phyloP scores from a whole-genome alignment of 2,329 filamentous ascomycete genomes.

The Pyricularia pennisetigena region DNA sequence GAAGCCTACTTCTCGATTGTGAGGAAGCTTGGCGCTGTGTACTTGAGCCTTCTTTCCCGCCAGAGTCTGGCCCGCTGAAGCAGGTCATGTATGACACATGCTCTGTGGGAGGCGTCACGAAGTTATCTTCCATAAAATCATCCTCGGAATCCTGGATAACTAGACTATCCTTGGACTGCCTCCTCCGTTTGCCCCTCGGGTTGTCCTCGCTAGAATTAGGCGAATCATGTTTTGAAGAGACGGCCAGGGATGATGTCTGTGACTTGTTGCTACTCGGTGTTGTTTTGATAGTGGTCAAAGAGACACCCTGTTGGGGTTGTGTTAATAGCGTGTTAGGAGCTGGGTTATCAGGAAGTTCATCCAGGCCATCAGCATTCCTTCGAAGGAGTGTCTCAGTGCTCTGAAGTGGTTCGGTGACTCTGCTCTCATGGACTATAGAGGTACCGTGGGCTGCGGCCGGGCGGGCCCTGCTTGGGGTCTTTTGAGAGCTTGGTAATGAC shows the following conservation, averaged over 20 bases:
- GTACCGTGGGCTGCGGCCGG: slow-evolving; percentile 5
- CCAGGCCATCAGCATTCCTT: neutral
- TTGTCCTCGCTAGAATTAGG: neutral
- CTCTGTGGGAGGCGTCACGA: slow-evolving; percentile 28
- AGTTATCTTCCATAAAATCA: slow-evolving; percentile 44
- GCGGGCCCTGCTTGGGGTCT: neutral
- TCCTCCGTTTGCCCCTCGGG: slow-evolving; percentile 12
- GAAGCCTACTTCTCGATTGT: neutral
- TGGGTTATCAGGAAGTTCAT: slow-evolving; percentile 4
- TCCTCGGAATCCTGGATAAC: slow-evolving; percentile 49
- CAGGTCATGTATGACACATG: slow-evolving; percentile 21
- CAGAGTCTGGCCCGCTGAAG: slow-evolving; percentile 2
- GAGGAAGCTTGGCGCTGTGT: neutral
- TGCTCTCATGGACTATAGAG: slow-evolving; percentile 12
- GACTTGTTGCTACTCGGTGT: neutral
- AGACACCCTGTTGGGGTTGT: neutral
- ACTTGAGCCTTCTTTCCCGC: neutral
- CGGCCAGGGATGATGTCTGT: neutral
- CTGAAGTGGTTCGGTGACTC: slow-evolving; percentile 13
- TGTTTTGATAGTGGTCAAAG: neutral
- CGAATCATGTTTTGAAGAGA: neutral
- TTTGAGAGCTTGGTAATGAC: neutral
- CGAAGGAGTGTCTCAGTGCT: slow-evolving; percentile 12
- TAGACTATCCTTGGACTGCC: slow-evolving; percentile 12
- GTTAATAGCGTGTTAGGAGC: neutral